These are phyloP conservation scores for Halophytophthora batemanensis DNA, from an alignment of 352 stramenopile genomes.

Conservation along the genomic window DNA sequence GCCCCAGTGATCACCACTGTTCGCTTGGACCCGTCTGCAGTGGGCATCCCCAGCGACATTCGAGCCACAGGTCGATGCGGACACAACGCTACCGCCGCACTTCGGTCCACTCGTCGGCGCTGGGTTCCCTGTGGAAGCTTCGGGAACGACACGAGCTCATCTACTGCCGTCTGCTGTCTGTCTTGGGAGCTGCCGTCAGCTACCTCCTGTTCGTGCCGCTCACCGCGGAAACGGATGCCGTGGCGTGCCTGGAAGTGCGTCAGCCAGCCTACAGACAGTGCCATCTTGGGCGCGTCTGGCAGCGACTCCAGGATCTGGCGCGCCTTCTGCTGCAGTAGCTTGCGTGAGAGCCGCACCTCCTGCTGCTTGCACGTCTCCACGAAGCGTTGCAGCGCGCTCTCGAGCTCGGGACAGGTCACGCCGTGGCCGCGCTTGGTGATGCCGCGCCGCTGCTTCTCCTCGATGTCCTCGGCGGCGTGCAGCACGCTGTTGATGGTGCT, in stretches of 20 bases:
- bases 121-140: no score
- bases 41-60: no score
- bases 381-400: conserved; percentile 16
- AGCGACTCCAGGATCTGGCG: conserved; percentile 22
- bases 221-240: conserved; percentile 14
- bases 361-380: conserved; percentile 14
- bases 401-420: conserved; percentile 22
- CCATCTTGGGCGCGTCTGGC: conserved; percentile 17
- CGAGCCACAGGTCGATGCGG: no score
- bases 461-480: conserved; percentile 23
- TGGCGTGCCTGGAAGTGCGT: conserved; percentile 32
- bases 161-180: neutral
- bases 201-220: conserved; percentile 15
- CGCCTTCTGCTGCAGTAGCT: conserved; percentile 17
- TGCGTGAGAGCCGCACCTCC: conserved; percentile 21
- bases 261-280: conserved; percentile 29
- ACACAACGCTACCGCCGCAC: neutral
- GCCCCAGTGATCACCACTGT: conserved; percentile 52
- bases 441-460: conserved; percentile 24
- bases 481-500: conserved; percentile 25
- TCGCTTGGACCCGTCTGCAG: conserved; percentile 16
- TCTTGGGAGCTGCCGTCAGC: conserved; percentile 9
- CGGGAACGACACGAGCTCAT: no score
- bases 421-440: conserved; percentile 27
- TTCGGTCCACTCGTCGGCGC: neutral